Evolutionary conservation across 345 rosid genomes (phyloP).

Genomic region (rapeseed (Brassica napus)): Da-Ae NC_063440.1:9148501-9149000

Average conservation of each 20-base stretch:
- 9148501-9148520: background rate
- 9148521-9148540: constrained; percentile 4
- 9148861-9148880: constrained; percentile 40
- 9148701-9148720: background rate
- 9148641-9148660: no score
- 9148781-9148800: background rate
- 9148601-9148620: background rate
- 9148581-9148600: constrained; percentile 2
- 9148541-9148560: constrained; percentile 24
- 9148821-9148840: background rate
- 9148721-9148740: background rate
- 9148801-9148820: background rate
- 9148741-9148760: background rate
- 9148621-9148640: no score
- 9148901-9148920: constrained; percentile 68
- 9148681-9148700: background rate
- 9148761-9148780: background rate
- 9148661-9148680: background rate
- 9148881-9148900: constrained; percentile 63
- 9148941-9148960: constrained; percentile 42
- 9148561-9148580: background rate
- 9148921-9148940: constrained; percentile 54
- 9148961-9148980: constrained; percentile 56
- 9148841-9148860: background rate
- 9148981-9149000: constrained; percentile 65